Conservation (phyloP, 352 stramenopile species). For the Pythium pyrilobum region DNA sequence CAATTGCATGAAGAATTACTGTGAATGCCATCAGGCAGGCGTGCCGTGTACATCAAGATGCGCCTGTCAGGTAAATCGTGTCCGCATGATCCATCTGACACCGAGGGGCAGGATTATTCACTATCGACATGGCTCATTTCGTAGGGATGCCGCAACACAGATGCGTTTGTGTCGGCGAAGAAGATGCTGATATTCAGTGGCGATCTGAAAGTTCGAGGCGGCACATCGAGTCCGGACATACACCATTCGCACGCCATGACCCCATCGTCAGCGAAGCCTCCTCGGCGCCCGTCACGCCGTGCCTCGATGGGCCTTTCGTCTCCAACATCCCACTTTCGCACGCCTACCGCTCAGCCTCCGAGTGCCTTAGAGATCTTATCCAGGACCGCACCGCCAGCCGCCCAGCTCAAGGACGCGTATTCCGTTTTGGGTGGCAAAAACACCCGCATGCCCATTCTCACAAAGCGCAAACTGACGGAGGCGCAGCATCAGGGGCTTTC, state of each 20-base stretch:
- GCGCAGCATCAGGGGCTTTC: not conserved
- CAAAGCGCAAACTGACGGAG: slow-evolving; percentile 17
- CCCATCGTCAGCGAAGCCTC: slow-evolving; percentile 7
- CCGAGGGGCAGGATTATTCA: too few relatives aligned
- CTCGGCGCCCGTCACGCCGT: slow-evolving; percentile 20
- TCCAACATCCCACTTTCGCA: slow-evolving; percentile 4
- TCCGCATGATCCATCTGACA: not conserved
- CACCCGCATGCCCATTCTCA: not conserved
- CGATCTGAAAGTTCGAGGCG: slow-evolving; percentile 4
- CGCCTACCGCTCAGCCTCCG: slow-evolving; percentile 2
- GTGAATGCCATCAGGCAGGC: slow-evolving; percentile 93
- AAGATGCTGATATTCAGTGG: slow-evolving; percentile 59
- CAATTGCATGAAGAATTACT: slow-evolving; percentile 97
- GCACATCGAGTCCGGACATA: slow-evolving; percentile 7
- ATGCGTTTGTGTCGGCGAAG: slow-evolving; percentile 59
- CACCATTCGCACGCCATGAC: slow-evolving; percentile 4
- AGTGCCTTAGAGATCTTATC: slow-evolving; percentile 53
- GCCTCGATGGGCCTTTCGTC: slow-evolving; percentile 19
- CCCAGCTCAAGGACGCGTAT: not conserved
- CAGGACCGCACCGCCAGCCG: slow-evolving; percentile 37
- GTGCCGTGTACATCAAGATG: slow-evolving; percentile 78
- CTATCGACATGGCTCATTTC: not conserved
- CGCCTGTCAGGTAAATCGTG: slow-evolving; percentile 55
- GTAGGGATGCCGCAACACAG: slow-evolving; percentile 50
- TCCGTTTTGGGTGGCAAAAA: not conserved